Percentiles rank a stretch among this genome's conserved stretches.
Evolutionary conservation across 2,329 filamentous ascomycete species (phyloP).

Genomic region (Curvularia hawaiiensis): DNA sequence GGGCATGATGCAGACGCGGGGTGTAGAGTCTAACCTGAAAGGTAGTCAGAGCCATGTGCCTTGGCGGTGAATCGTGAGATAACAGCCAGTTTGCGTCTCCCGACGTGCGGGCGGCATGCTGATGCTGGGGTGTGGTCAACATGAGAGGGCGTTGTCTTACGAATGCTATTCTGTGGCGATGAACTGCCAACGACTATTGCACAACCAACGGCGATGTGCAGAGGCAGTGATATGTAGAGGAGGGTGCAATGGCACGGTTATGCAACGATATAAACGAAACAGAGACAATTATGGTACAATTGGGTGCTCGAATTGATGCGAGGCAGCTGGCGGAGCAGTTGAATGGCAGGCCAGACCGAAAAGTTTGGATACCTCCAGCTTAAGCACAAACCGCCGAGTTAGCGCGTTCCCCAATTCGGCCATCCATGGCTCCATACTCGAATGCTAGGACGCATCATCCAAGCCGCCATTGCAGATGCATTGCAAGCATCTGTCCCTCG

Average conservation of each 20-base stretch:
- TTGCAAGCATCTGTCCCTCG: not conserved
- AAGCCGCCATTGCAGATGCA: not conserved
- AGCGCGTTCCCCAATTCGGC: slow-evolving; percentile 22
- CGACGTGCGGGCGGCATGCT: not conserved
- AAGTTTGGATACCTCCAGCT: slow-evolving; percentile 28
- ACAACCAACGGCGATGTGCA: slow-evolving; percentile 12
- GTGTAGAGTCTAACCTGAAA: slow-evolving; percentile 25
- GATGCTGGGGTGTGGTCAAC: slow-evolving; percentile 10
- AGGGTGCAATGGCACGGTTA: slow-evolving; percentile 40
- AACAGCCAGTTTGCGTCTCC: slow-evolving; percentile 10
- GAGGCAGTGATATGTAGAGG: slow-evolving; percentile 11
- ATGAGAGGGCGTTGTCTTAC: slow-evolving; percentile 9
- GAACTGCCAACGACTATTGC: slow-evolving; percentile 14
- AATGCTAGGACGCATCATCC: no score
- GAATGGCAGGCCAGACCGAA: slow-evolving; percentile 24
- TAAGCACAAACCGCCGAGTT: slow-evolving; percentile 22
- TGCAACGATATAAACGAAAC: slow-evolving; percentile 32
- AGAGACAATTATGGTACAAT: slow-evolving; percentile 37
- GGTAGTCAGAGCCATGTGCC: slow-evolving; percentile 22
- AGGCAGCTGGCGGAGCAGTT: slow-evolving; percentile 22
- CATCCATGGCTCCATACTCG: slow-evolving; percentile 4
- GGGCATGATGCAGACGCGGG: slow-evolving; percentile 33
- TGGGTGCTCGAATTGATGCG: slow-evolving; percentile 12
- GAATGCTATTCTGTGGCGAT: not conserved
- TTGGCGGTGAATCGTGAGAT: slow-evolving; percentile 23